Evolutionary conservation across 257 asterid genomes (phyloP).

Genomic region (Mentha longifolia): DNA sequence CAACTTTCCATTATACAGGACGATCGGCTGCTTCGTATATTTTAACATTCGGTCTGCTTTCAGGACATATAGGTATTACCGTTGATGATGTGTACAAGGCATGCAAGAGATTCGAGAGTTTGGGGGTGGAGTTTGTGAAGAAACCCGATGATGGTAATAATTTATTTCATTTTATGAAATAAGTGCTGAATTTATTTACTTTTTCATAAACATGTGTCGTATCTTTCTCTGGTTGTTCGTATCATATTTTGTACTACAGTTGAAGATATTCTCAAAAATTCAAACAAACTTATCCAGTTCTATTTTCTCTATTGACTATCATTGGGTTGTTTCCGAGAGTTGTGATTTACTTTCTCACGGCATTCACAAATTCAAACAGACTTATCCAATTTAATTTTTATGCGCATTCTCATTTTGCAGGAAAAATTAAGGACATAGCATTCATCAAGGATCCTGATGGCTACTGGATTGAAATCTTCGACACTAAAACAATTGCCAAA

Average conservation of each 20-base stretch:
- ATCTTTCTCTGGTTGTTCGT: background rate
- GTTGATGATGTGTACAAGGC: constrained; percentile 82
- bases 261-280: no score
- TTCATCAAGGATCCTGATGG: constrained; percentile 95
- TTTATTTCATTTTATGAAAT: constrained; percentile 10
- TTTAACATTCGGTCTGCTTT: constrained; percentile 31
- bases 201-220: background rate
- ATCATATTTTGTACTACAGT: background rate
- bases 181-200: background rate
- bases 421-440: constrained; percentile 75
- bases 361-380: background rate
- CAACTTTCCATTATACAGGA: background rate
- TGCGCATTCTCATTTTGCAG: constrained; percentile 44
- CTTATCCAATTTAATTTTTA: background rate
- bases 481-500: constrained; percentile 51
- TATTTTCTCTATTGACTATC: no score
- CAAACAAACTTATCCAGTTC: no score
- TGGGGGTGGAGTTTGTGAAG: constrained; percentile 84
- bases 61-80: constrained; percentile 90
- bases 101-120: constrained; percentile 78
- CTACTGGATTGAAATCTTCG: constrained; percentile 92
- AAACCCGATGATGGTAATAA: constrained; percentile 75
- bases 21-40: background rate
- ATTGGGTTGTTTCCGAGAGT: background rate
- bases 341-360: background rate